Base-by-base conservation (phyloP, 176 grass and related monocot species). In the Oropetium thomaeum region DNA sequence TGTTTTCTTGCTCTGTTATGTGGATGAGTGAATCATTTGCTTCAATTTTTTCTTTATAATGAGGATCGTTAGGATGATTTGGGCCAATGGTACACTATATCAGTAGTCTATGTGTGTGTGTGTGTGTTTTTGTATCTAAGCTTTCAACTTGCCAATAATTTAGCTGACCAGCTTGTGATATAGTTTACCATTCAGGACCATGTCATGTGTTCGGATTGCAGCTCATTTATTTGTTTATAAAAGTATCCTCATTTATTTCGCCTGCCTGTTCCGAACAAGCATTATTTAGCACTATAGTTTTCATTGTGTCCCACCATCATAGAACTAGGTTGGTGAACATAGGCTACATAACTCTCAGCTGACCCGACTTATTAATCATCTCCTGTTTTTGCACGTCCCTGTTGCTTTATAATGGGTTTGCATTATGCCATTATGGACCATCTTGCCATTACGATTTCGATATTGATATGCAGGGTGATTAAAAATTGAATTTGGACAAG, bases 301-400 rank as follows among this genome's bases (percentile, higher is more conserved):
- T 53, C 57, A 34, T 7, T 44, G 67, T 69, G 52, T 15, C 27
- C 68, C 61, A 44, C 49, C 2, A 25, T 25, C 14, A 28, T 76
- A 53, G 26, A 53, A n/a, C 41, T 51, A 41, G 62, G 53, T 87
- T 53, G 49, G 61, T 61, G 70, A 58, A 15, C 80, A 53, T 72
- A n/a, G 51, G 19, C 5, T 53, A 23, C n/a, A 23, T 69, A 73
- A 17, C 48, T 27, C 9, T 27, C 9, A 72, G 15, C 10, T 58
- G 65, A 45, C 54, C 10, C 48, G 65, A 45, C 54, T 59, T 73
- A 57, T 64, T 62, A 12, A 55, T 33, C 42, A 28, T 42, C 20
- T 43, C 5, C 2, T 20, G 41, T 70, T 31, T 57, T 53, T 58
- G 49, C 31, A 22, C 17, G 34, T 40, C 67, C 28, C 3, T 13